phyloP scores from a whole-genome alignment of 768 basidiomycete genomes.

The Boletus rufocinnamomeus region DNA sequence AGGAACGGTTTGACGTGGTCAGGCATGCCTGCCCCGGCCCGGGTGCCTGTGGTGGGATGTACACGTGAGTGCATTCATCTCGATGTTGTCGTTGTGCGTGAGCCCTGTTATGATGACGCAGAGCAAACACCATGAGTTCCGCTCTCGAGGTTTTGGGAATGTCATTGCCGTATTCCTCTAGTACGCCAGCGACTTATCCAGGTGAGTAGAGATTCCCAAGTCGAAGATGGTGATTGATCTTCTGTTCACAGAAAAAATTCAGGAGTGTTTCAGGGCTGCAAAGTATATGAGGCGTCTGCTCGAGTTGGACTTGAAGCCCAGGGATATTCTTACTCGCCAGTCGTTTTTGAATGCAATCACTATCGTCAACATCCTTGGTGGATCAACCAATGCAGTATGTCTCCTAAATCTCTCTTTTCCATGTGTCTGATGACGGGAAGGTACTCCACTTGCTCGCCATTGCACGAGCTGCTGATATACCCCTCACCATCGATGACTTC shows the following conservation, averaged over 20 bases:
- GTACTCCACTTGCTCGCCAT: conserved; percentile 85
- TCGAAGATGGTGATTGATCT: conserved; percentile 1
- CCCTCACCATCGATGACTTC: conserved; percentile 84
- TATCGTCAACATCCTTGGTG: conserved; percentile 77
- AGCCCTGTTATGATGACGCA: conserved; percentile 22
- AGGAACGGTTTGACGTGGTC: conserved; percentile 82
- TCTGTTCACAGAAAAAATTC: conserved; percentile 60
- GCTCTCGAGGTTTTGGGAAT: conserved; percentile 83
- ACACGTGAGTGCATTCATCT: conserved; percentile 51
- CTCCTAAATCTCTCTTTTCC: neutral
- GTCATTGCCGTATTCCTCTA: conserved; percentile 77
- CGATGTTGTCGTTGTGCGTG: neutral
- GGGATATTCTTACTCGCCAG: conserved; percentile 66
- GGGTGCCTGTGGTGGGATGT: conserved; percentile 89
- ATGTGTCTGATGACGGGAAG: conserved; percentile 37
- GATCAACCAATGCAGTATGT: conserved; percentile 83
- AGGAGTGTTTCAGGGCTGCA: conserved; percentile 80
- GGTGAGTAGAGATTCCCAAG: conserved; percentile 40
- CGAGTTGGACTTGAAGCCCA: conserved; percentile 81
- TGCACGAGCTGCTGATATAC: conserved; percentile 75
- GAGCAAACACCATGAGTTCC: conserved; percentile 88
- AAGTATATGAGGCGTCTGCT: conserved; percentile 74
- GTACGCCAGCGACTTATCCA: conserved; percentile 72
- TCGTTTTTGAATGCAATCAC: conserved; percentile 85
- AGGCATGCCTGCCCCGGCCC: conserved; percentile 83